A percentile compares a stretch with the other conserved stretches of the same genome.
Conservation (phyloP, 257 asterid genomes). For the Echium plantagineum region DNA sequence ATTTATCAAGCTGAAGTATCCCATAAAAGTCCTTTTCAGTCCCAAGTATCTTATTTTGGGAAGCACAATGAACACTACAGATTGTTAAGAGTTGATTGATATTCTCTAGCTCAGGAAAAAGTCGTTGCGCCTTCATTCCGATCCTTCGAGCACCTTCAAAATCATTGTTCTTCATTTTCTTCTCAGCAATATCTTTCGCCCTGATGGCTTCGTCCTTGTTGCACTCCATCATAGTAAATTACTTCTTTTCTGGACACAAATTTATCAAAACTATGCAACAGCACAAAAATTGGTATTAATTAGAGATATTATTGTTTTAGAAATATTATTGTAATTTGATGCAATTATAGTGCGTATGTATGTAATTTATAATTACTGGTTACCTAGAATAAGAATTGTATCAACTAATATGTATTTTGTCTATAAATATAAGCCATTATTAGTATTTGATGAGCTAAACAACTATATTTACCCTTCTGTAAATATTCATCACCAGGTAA, state of each 20-base stretch:
- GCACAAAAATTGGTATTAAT: background rate
- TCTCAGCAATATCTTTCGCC: conserved; percentile 62
- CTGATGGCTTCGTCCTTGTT: conserved; percentile 76
- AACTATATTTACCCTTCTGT: no score
- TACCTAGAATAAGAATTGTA: no score
- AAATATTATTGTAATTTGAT: no score
- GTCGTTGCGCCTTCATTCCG: conserved; percentile 53
- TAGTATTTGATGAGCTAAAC: no score
- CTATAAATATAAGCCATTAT: no score
- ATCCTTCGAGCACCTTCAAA: conserved; percentile 55
- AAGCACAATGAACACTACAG: conserved; percentile 68
- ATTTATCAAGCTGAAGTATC: conserved; percentile 53
- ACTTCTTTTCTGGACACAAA: background rate
- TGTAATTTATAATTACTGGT: no score
- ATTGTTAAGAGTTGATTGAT: conserved; percentile 51
- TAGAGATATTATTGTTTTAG: no score
- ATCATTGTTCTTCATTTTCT: conserved; percentile 52
- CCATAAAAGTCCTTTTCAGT: conserved; percentile 72
- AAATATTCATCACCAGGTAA: no score
- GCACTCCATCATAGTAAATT: conserved; percentile 47
- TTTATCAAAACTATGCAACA: background rate
- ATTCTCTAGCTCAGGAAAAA: conserved; percentile 70
- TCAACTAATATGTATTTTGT: no score
- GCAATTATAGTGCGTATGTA: no score
- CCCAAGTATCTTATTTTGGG: conserved; percentile 32